Conservation (phyloP, 2,329 filamentous ascomycete species). For the Paecilomyces dactylethromorphus region DNA sequence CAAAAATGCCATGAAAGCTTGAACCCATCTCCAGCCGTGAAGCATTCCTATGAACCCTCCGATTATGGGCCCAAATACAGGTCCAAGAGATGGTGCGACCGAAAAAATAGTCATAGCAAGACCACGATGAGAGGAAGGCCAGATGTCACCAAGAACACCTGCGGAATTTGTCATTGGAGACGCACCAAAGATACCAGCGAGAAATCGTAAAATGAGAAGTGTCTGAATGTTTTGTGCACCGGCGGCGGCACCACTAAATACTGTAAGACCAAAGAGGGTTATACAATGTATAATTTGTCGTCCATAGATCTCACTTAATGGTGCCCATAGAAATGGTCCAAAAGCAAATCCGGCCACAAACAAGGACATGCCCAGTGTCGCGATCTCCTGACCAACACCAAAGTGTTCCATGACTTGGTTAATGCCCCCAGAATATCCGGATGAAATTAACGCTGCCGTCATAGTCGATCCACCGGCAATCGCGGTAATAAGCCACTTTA, state of each 20-base stretch:
- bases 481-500: background rate
- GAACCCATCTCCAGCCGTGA: slow-evolving; percentile 40
- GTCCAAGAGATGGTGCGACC: slow-evolving; percentile 39
- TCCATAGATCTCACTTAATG: slow-evolving; percentile 40
- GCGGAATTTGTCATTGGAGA: slow-evolving; percentile 40
- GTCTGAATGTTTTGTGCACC: slow-evolving; percentile 18
- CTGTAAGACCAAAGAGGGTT: slow-evolving; percentile 33
- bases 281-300: slow-evolving; percentile 39
- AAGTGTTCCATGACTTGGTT: slow-evolving; percentile 2
- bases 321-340: slow-evolving; percentile 37
- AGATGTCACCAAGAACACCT: slow-evolving; percentile 43
- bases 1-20: slow-evolving; percentile 38
- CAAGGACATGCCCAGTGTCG: slow-evolving; percentile 41
- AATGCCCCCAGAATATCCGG: background rate
- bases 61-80: slow-evolving; percentile 46
- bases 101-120: slow-evolving; percentile 37
- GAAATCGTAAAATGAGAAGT: slow-evolving; percentile 41
- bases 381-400: slow-evolving; percentile 35
- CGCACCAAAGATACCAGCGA: slow-evolving; percentile 39
- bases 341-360: slow-evolving; percentile 36
- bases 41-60: slow-evolving; percentile 45
- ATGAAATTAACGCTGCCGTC: background rate
- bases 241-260: slow-evolving; percentile 40
- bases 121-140: slow-evolving; percentile 34
- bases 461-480: background rate